Conservation (phyloP, 225 moss, liverwort and hornwort species). For the Anthoceros angustus region DNA sequence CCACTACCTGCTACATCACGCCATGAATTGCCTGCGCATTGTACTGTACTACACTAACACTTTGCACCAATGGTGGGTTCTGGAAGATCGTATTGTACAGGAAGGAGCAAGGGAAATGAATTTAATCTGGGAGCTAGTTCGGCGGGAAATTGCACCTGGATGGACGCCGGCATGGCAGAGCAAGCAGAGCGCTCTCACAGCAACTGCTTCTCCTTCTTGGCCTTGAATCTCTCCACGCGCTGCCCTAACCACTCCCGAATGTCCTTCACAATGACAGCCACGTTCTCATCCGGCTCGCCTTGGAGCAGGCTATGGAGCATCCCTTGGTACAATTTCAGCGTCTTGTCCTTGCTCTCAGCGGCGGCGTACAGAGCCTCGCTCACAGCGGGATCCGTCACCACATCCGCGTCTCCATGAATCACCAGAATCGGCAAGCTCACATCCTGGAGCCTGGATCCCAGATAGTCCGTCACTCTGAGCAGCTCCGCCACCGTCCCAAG, state of each 20-base stretch:
- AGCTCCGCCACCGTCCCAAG: slow-evolving; percentile 1
- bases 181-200: background rate
- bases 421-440: slow-evolving; percentile 67
- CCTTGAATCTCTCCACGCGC: slow-evolving; percentile 27
- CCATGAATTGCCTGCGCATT: too few relatives aligned
- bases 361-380: slow-evolving; percentile 53
- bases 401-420: slow-evolving; percentile 72
- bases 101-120: too few relatives aligned
- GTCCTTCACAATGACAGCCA: slow-evolving; percentile 58
- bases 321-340: slow-evolving; percentile 53
- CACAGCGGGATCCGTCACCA: slow-evolving; percentile 77
- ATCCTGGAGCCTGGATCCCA: slow-evolving; percentile 58
- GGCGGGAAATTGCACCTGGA: background rate
- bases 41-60: too few relatives aligned
- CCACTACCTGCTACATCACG: too few relatives aligned
- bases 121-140: background rate
- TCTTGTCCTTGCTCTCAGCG: slow-evolving; percentile 68
- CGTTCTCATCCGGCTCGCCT: slow-evolving; percentile 78
- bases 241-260: slow-evolving; percentile 59
- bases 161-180: background rate
- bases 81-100: too few relatives aligned
- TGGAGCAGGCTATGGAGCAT: slow-evolving; percentile 86
- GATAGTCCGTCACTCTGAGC: slow-evolving; percentile 29
- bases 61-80: too few relatives aligned
- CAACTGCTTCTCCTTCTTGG: background rate